Base-by-base conservation (phyloP, 306 rosid species). In the Sicyos baderoa region DNA sequence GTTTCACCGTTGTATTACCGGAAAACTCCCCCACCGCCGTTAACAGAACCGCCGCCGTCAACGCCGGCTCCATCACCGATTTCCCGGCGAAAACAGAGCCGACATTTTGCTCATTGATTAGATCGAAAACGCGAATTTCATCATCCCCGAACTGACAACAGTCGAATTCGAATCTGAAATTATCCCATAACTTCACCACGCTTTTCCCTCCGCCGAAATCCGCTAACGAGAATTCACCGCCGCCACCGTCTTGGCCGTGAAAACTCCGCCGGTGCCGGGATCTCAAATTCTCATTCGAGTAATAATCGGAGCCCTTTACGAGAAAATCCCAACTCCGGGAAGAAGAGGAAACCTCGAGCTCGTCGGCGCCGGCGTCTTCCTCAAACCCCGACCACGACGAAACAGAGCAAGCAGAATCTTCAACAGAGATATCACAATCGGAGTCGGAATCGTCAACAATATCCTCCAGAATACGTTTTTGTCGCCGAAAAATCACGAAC, bases 131-230 rank as follows among this genome's bases (percentile, higher is more conserved):
- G 45, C 45, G 45, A 40, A 40, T 40, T 40, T 9, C 45, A 40
- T 40, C 45, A 9, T 44, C 62, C 2, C 15, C 48, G 7, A 45
- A 10, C 12, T 47, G 80, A 53, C 70, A 81, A 27, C 63, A 72
- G 0, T 84, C 89, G n/a, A 87, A 32, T 0, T 88, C 83, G 3
- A 89, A 80, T 4, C 84, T 88, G 35, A 86, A 45, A 25, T 75
- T 70, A 13, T 87, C 96, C 96, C 98, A 89, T 6, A 89, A 78
- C 53, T 92, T 86, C 10, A 92, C 98, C 6, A 92, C 98, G 81
- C 82, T 86, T 68, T 75, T 76, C 3, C 84, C 82, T 52, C 77
- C 68, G 3, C 82, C 76, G 5, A 88, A 81, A 44, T 93, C 99
- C 1, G 90, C 66, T 76, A 91, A 84, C 4, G 91, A 81, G 51